Base-by-base conservation (phyloP, 345 rosid species). In the Populus euphratica region DNA sequence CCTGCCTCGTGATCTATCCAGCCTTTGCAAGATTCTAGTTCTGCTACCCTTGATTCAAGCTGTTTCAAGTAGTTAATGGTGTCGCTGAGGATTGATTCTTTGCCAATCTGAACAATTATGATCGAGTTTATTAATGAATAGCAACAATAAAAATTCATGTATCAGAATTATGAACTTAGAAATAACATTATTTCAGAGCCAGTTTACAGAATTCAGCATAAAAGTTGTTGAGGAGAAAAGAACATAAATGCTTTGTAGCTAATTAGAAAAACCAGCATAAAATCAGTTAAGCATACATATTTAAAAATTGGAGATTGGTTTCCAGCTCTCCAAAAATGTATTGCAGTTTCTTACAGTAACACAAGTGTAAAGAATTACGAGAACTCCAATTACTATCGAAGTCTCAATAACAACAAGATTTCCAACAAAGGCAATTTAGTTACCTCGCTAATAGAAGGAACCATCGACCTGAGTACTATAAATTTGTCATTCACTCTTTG, bases 11-110 rank as follows among this genome's bases (percentile, higher is more conserved):
- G 72, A 71, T 90, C 91, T 52, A 85, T 81, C 1, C 88, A 88
- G 56, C 87, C 91, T 88, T 78, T 86, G 85, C 95, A 88, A 59
- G 97, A 91, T 83, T 94, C 93, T 73, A 91, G 77, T 78, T 90
- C 95, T 79, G 90, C 97, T 10, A 94, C 93, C 79, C 92, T 88
- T 68, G 91, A 91, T 78, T 90, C 91, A 17, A 92, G 91, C 78
- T 84, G 89, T 81, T 87, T 85, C 75, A 90, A 77, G 89, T 92
- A 88, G 73, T 81, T 85, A 56, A 89, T 92, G 63, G 93, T 89
- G 80, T 88, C 88, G 67, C 82, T 84, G 54, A 92, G 85, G 82
- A 91, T 82, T 25, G 91, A 85, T 73, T 86, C 88, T 83, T 90
- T 89, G 76, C 88, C 73, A 38, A 43, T 78, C 73, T 72, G 43